A percentile compares a stretch with the other conserved stretches of the same genome.
phyloP scores from a whole-genome alignment of 208 protist species.

The Trypanosoma vivax region DNA sequence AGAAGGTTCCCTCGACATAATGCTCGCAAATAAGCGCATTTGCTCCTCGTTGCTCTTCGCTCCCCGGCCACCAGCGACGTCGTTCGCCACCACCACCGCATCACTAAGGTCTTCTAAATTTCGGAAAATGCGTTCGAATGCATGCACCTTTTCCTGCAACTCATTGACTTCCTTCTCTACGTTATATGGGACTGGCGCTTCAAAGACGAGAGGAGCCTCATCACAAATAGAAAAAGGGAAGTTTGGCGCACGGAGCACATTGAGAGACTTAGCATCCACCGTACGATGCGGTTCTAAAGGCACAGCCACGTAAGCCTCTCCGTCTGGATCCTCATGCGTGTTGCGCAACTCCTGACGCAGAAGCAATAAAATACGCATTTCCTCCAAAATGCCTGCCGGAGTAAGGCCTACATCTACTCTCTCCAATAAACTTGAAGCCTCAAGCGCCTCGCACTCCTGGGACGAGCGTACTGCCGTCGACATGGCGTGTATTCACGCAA shows the following conservation, averaged over 20 bases:
- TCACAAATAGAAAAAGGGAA: slow-evolving; percentile 82
- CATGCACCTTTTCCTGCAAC: slow-evolving; percentile 44
- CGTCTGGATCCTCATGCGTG: slow-evolving; percentile 15
- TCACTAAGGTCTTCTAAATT: slow-evolving; percentile 14
- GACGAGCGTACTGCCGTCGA: too few relatives aligned
- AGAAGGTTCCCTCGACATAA: slow-evolving; percentile 12
- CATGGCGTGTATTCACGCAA: too few relatives aligned
- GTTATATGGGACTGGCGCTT: slow-evolving; percentile 71
- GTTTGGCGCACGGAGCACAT: slow-evolving; percentile 58
- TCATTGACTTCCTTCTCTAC: slow-evolving; percentile 45
- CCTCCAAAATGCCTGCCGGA: slow-evolving; percentile 6
- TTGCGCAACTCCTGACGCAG: slow-evolving; percentile 19
- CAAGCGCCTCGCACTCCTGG: background rate
- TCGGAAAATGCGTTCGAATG: slow-evolving; percentile 49
- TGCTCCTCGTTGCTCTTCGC: slow-evolving; percentile 16
- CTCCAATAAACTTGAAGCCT: background rate
- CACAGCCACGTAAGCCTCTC: background rate
- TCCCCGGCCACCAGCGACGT: too few relatives aligned
- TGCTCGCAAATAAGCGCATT: slow-evolving; percentile 42
- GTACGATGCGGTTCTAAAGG: slow-evolving; percentile 36
- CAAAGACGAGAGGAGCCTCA: slow-evolving; percentile 70
- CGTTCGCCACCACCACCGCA: background rate
- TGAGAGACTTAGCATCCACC: slow-evolving; percentile 54
- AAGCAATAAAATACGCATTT: slow-evolving; percentile 5
- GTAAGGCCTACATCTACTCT: background rate